These are phyloP conservation scores for Amphirosellinia nigrospora DNA, from an alignment of 495 filamentous ascomycete species.

Conservation along the genomic window DNA sequence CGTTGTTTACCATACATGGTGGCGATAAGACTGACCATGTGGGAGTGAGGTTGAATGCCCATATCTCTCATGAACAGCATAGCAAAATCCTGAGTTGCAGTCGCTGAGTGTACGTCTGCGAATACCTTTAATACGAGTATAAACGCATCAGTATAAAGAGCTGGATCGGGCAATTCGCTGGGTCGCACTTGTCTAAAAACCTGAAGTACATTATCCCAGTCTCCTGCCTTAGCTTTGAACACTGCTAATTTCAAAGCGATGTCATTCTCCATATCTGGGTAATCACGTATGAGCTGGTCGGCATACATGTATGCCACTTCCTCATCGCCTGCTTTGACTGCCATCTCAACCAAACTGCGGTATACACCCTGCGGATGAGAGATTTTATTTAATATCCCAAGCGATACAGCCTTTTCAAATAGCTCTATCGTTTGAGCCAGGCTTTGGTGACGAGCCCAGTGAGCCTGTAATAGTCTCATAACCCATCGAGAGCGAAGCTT, in stretches of 20 bases:
- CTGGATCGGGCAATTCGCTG: slow-evolving; percentile 3
- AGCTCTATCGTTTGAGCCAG: slow-evolving; percentile 34
- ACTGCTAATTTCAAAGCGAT: slow-evolving; percentile 45
- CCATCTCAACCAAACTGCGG: slow-evolving; percentile 48
- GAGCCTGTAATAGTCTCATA: slow-evolving; percentile 37
- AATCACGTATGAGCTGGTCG: slow-evolving; percentile 24
- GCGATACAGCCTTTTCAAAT: slow-evolving; percentile 35
- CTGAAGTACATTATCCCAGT: slow-evolving; percentile 52
- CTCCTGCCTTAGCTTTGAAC: slow-evolving; percentile 46
- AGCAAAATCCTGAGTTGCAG: slow-evolving; percentile 52
- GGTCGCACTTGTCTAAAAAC: slow-evolving; percentile 35
- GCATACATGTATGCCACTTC: slow-evolving; percentile 39
- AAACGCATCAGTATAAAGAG: slow-evolving; percentile 44
- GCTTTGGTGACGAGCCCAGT: slow-evolving; percentile 39
- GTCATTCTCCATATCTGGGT: slow-evolving; percentile 34
- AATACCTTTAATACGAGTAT: slow-evolving; percentile 52
- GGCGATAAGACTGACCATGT: slow-evolving; percentile 52
- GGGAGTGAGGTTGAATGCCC: slow-evolving; percentile 42
- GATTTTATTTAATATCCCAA: slow-evolving; percentile 31
- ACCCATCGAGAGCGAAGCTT: slow-evolving; percentile 42
- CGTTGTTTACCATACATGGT: slow-evolving; percentile 48
- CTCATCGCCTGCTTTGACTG: slow-evolving; percentile 44
- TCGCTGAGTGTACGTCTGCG: slow-evolving; percentile 44
- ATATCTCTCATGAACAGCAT: slow-evolving; percentile 42
- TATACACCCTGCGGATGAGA: slow-evolving; percentile 37